Conservation (phyloP, 1,284 basidiomycete genomes). For the Butyriboletus appendiculatus region DNA sequence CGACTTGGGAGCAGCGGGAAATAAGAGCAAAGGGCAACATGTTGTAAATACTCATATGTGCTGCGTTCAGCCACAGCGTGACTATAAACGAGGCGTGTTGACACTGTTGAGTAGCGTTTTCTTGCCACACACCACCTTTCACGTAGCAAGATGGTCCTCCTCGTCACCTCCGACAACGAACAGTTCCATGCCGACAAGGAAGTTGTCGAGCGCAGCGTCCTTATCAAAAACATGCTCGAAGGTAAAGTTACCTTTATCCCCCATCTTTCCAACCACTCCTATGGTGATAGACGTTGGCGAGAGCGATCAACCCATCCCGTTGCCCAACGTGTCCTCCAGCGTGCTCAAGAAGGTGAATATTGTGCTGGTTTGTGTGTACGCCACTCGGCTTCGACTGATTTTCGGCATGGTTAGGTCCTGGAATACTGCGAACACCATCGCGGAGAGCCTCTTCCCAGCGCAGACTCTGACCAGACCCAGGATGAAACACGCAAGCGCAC, state of each 20-base stretch:
- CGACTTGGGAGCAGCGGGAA: constrained; percentile 39
- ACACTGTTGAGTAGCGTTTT: background rate
- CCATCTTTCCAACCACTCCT: constrained; percentile 13
- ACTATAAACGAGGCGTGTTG: constrained; percentile 5
- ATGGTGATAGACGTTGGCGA: constrained; percentile 81
- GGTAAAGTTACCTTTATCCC: constrained; percentile 52
- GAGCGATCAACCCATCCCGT: constrained; percentile 90
- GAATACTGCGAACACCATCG: constrained; percentile 99
- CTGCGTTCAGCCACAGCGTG: constrained; percentile 15
- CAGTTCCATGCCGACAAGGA: constrained; percentile 93
- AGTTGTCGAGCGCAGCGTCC: constrained; percentile 91
- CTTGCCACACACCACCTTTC: constrained; percentile 4
- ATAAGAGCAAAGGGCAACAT: constrained; percentile 40
- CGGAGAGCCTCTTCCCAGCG: constrained; percentile 90
- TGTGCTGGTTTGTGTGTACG: background rate
- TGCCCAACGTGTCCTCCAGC: constrained; percentile 95
- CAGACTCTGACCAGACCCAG: constrained; percentile 77
- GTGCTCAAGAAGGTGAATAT: constrained; percentile 89
- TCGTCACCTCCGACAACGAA: constrained; percentile 95
- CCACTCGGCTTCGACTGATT: constrained; percentile 2
- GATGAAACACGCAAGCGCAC: constrained; percentile 98
- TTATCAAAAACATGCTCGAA: constrained; percentile 99
- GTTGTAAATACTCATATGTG: background rate
- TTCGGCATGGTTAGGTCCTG: constrained; percentile 65
- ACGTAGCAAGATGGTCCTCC: constrained; percentile 62